These are phyloP conservation scores for Gynostemma pentaphyllum DNA, from an alignment of 306 rosid species.

Conservation along the genomic window DNA sequence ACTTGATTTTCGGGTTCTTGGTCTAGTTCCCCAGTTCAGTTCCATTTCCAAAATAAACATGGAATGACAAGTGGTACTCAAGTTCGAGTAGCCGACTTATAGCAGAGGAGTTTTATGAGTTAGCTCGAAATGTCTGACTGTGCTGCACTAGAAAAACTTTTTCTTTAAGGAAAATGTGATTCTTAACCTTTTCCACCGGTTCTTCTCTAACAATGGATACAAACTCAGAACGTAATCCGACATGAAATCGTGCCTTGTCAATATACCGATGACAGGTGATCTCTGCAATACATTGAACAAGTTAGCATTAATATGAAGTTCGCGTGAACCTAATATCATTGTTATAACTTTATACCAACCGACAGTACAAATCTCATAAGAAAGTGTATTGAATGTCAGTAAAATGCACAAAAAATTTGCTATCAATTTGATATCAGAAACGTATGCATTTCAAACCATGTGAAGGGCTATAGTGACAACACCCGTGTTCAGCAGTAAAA, in stretches of 20 bases:
- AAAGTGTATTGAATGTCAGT: no score
- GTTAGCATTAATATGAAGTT: background rate
- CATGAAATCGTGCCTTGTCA: conserved; percentile 88
- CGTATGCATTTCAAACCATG: no score
- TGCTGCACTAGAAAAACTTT: conserved; percentile 12
- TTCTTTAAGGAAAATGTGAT: conserved; percentile 22
- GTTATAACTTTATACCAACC: background rate
- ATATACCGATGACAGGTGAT: conserved; percentile 66
- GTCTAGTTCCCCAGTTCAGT: no score
- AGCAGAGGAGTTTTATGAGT: background rate
- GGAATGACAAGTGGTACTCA: no score
- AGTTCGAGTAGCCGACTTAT: no score
- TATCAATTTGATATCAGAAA: no score
- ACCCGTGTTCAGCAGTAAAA: no score
- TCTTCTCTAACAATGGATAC: conserved; percentile 55
- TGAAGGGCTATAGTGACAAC: no score
- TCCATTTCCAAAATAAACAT: no score
- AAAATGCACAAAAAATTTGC: no score
- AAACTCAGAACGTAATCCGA: conserved; percentile 65
- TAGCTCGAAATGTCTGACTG: background rate
- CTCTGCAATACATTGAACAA: conserved; percentile 35
- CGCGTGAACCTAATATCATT: background rate
- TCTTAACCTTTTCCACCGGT: conserved; percentile 65
- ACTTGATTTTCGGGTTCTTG: no score
- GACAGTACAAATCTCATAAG: no score